These are phyloP conservation scores for Collybia nuda DNA, from an alignment of 768 basidiomycete genomes.

Conservation along the genomic window DNA sequence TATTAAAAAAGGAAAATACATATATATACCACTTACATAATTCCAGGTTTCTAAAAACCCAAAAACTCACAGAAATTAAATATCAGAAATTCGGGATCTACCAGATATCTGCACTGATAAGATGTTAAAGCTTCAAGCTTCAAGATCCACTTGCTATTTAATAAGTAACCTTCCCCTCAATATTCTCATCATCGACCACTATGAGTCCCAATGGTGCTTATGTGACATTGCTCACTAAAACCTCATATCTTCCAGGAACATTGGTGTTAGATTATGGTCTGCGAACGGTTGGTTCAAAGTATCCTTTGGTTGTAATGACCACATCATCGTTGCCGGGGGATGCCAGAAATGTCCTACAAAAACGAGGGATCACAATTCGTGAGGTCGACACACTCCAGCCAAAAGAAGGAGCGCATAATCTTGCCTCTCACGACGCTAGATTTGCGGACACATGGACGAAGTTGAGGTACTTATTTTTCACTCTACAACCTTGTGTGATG, in stretches of 20 bases:
- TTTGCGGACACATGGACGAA: slow-evolving; percentile 78
- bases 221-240: slow-evolving; percentile 76
- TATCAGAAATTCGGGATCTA: too few relatives aligned
- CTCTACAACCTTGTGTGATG: neutral
- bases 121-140: too few relatives aligned
- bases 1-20: too few relatives aligned
- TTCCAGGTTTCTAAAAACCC: too few relatives aligned
- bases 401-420: slow-evolving; percentile 36
- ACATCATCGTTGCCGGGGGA: slow-evolving; percentile 56
- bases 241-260: slow-evolving; percentile 63
- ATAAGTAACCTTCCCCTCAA: too few relatives aligned
- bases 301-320: slow-evolving; percentile 80
- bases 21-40: too few relatives aligned
- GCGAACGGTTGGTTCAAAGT: slow-evolving; percentile 52
- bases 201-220: slow-evolving; percentile 55
- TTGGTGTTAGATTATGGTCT: slow-evolving; percentile 62
- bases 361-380: slow-evolving; percentile 50
- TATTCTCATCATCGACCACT: slow-evolving; percentile 1
- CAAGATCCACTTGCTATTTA: too few relatives aligned
- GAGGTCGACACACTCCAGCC: slow-evolving; percentile 65
- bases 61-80: too few relatives aligned
- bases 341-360: slow-evolving; percentile 49
- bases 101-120: too few relatives aligned
- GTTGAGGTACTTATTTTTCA: slow-evolving; percentile 36
- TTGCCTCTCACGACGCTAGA: slow-evolving; percentile 45